Percentiles rank a stretch among this genome's conserved stretches.
Conservation (phyloP, 2,329 filamentous ascomycete species). For the Septoria petroselini region DNA sequence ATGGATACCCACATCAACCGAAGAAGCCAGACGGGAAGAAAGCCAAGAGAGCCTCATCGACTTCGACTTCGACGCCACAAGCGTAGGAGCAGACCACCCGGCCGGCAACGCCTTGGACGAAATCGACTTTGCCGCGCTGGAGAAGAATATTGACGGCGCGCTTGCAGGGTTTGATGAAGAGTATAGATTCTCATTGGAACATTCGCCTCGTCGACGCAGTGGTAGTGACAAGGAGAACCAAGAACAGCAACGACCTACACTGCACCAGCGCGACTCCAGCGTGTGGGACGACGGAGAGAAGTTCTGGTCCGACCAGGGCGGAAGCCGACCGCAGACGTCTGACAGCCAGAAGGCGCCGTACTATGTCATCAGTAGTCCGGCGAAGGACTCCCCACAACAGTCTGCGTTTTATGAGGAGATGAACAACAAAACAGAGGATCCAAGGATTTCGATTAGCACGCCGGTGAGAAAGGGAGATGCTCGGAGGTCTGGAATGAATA, state of each 20-base stretch:
- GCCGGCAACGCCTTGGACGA: slow-evolving; percentile 26
- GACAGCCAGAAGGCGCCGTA: not conserved
- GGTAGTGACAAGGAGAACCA: slow-evolving; percentile 12
- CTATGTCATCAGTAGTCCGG: slow-evolving; percentile 1
- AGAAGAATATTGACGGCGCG: slow-evolving; percentile 29
- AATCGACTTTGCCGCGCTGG: slow-evolving; percentile 27
- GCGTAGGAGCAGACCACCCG: not conserved
- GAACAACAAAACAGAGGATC: slow-evolving; percentile 17
- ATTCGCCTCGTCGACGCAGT: not conserved
- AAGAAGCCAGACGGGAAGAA: slow-evolving; percentile 16
- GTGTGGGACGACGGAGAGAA: slow-evolving; percentile 39
- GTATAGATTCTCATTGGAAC: not conserved
- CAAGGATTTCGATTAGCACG: slow-evolving; percentile 22
- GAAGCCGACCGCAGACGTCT: not conserved
- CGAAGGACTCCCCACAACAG: not conserved
- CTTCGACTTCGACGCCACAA: slow-evolving; percentile 27
- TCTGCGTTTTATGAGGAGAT: slow-evolving; percentile 5
- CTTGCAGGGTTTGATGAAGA: slow-evolving; percentile 29
- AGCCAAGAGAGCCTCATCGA: slow-evolving; percentile 26
- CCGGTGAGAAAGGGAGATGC: slow-evolving; percentile 9
- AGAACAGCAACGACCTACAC: not conserved
- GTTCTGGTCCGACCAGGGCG: slow-evolving; percentile 29
- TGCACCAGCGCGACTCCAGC: slow-evolving; percentile 33
- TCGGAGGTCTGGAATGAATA: not conserved
- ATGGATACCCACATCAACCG: slow-evolving; percentile 23